Evolutionary conservation across 352 stramenopile species (phyloP).

Genomic region (Pythium brachiatum): DNA sequence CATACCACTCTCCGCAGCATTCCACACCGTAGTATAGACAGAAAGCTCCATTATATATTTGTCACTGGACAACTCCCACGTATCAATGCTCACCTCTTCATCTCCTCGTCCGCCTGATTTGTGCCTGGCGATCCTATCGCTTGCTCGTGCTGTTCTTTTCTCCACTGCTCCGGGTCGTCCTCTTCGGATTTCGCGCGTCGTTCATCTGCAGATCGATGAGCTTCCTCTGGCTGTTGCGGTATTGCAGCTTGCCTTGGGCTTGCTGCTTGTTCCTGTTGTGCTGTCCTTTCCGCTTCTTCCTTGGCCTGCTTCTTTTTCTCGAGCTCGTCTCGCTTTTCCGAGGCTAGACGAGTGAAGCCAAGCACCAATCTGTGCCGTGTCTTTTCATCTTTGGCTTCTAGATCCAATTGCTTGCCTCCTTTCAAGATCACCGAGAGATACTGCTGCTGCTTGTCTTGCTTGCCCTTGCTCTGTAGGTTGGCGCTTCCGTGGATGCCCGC

Average conservation of each 20-base stretch:
- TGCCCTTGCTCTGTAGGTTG: conserved; percentile 27
- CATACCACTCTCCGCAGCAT: not conserved
- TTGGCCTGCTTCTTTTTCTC: conserved; percentile 24
- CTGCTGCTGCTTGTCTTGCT: conserved; percentile 29
- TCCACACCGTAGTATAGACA: conserved; percentile 17
- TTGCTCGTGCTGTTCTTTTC: not conserved
- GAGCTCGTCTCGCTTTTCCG: conserved; percentile 39
- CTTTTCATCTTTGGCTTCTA: conserved; percentile 50
- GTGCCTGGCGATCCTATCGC: not conserved
- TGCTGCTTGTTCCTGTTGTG: not conserved
- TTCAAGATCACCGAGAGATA: conserved; percentile 49
- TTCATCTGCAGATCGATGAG: not conserved
- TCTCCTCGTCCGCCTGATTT: not conserved
- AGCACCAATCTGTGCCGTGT: conserved; percentile 45
- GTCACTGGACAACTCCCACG: conserved; percentile 8
- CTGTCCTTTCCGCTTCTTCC: not conserved
- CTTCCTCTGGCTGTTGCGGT: not conserved
- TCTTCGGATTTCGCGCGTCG: conserved; percentile 15
- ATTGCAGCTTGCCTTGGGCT: not conserved
- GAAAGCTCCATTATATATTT: conserved; percentile 7
- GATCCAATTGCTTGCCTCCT: conserved; percentile 46
- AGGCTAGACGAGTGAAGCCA: conserved; percentile 46
- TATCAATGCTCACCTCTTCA: not conserved
- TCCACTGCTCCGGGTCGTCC: conserved; percentile 14
- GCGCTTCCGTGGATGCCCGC: conserved; percentile 41